phyloP scores from a whole-genome alignment of 2,329 filamentous ascomycete genomes.

The Ophiostoma novo-ulmi region DNA sequence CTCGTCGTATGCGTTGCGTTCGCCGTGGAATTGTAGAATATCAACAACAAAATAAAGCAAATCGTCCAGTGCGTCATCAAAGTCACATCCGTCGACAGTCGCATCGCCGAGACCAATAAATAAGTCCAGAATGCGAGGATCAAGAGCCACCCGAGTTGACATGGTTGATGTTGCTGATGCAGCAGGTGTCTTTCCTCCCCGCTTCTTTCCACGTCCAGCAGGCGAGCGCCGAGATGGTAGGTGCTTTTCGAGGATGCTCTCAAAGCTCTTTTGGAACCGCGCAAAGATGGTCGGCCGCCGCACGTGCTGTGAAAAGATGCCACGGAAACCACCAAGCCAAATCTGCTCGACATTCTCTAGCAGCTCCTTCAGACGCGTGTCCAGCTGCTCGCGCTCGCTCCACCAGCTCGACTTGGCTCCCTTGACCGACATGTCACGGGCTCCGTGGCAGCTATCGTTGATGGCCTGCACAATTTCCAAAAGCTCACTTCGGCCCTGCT shows the following conservation, averaged over 20 bases:
- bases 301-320: constrained; percentile 76
- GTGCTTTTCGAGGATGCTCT: constrained; percentile 73
- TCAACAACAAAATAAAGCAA: constrained; percentile 94
- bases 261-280: constrained; percentile 72
- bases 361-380: constrained; percentile 69
- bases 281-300: constrained; percentile 60
- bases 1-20: constrained; percentile 94
- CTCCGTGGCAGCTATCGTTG: constrained; percentile 74
- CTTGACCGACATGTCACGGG: constrained; percentile 65
- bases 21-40: constrained; percentile 92
- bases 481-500: constrained; percentile 72
- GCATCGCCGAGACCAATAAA: constrained; percentile 82
- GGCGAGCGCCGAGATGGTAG: constrained; percentile 70
- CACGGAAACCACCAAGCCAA: constrained; percentile 92
- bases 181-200: constrained; percentile 23
- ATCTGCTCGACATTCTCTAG: constrained; percentile 82
- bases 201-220: constrained; percentile 42
- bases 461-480: constrained; percentile 74
- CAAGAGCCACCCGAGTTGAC: constrained; percentile 43
- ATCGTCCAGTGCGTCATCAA: constrained; percentile 87
- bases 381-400: constrained; percentile 75
- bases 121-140: constrained; percentile 68
- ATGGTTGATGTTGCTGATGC: constrained; percentile 25
- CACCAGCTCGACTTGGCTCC: constrained; percentile 83
- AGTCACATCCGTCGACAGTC: constrained; percentile 60